These are phyloP conservation scores for Eucalyptus victrix DNA, from an alignment of 345 rosid genomes.

Conservation along the genomic window DNA sequence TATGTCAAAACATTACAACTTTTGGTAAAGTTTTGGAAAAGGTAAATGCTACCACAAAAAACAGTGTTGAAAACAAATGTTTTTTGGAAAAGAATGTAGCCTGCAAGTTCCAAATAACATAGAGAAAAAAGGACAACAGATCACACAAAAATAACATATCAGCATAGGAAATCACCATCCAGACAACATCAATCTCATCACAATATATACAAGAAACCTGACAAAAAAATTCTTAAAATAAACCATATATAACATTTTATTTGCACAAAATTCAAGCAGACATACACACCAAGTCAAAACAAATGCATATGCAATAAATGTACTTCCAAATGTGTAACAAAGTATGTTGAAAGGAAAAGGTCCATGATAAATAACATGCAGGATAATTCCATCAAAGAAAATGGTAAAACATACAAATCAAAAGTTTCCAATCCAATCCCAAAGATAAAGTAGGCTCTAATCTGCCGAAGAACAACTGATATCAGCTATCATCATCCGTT, in stretches of 20 bases:
- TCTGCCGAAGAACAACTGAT: not conserved
- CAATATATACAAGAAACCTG: too few species aligned
- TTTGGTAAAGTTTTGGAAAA: not conserved
- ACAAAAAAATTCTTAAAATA: too few species aligned
- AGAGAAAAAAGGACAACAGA: not conserved
- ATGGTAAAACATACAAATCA: not conserved
- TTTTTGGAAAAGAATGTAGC: not conserved
- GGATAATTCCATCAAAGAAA: not conserved
- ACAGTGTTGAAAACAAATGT: not conserved
- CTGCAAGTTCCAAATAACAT: not conserved
- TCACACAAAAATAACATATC: not conserved
- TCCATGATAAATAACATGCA: not conserved
- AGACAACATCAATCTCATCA: not conserved
- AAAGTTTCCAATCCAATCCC: not conserved
- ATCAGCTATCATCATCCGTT: not conserved
- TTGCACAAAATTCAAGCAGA: too few species aligned
- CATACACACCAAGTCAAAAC: too few species aligned
- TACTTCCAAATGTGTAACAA: not conserved
- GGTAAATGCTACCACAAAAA: not conserved
- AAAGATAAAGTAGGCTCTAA: not conserved
- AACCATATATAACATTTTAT: too few species aligned
- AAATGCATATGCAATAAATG: too few species aligned
- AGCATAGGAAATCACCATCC: not conserved
- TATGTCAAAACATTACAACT: not conserved
- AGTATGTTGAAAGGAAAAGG: not conserved